Base-by-base conservation (phyloP, 768 basidiomycete genomes). In the Suillus brevipes region DNA sequence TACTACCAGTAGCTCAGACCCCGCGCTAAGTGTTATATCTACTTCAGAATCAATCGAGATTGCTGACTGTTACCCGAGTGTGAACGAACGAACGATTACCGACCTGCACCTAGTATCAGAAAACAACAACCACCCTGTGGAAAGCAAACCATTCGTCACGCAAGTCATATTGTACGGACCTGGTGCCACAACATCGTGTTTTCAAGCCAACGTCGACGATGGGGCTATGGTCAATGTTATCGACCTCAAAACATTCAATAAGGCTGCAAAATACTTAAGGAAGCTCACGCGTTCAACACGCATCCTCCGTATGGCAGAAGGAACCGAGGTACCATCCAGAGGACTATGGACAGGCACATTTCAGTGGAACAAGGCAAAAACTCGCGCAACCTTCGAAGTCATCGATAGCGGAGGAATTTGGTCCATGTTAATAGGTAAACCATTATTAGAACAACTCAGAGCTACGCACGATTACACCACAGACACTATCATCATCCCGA, bases 291-390 rank as follows among this genome's bases (percentile, higher is more conserved):
- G 56, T 3, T 78, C 77, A 4, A 23, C 3, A 0, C 65, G 59
- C 38, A 40, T 31, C 5, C 66, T 80, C 2, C 52, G 72, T 1
- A 78, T 81, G 79, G 79, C 78, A 28, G 71, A 77, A 63, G 74
- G 78, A 0, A 6, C 53, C 0, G 23, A 66, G 10, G 61, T 64
- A 9, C 59, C 64, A 12, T 69, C 68, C 0, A 5, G 64, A 12
- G 64, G 64, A n/a, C 4, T n/a, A 0, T 69, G 69, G 71, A n/a
- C 16, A 2, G 66, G 68, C 1, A 28, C 18, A 3, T 45, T 63
- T 53, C 36, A 37, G 3, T 12, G 25, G 40, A 40, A 50, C 16
- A 37, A 52, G 25, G 47, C 6, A 1, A 42, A 47, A 12, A 18
- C 12, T 10, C 4, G 8, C 7, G 20, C 31, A 1, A 28, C 28